Evolutionary conservation across 176 grass and related monocot genomes (phyloP).

Genomic region (Elymus sibiricus): DNA sequence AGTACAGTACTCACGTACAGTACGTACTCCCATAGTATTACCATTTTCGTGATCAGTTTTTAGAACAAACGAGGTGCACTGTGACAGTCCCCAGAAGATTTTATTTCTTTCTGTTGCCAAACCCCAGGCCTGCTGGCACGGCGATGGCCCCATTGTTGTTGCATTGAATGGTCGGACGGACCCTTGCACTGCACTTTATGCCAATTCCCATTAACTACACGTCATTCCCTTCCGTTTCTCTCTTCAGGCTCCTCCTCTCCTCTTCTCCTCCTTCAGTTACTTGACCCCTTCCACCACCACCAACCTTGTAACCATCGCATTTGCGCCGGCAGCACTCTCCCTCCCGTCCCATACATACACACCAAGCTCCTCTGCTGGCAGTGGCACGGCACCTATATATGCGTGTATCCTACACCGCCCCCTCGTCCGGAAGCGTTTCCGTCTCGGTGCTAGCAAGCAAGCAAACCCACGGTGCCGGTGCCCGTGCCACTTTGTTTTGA

Average conservation of each 20-base stretch:
- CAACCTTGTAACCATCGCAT: slow-evolving; percentile 42
- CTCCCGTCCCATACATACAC: neutral
- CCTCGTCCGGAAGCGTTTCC: neutral
- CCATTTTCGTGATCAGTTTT: too few species aligned
- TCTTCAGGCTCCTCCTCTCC: neutral
- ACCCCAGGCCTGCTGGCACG: too few species aligned
- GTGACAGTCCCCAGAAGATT: too few species aligned
- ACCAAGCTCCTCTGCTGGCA: neutral
- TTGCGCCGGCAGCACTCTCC: neutral
- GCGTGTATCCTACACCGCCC: neutral
- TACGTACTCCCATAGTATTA: too few species aligned
- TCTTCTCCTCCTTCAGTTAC: neutral
- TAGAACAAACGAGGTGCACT: too few species aligned
- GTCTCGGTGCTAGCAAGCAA: neutral
- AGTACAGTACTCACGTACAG: too few species aligned
- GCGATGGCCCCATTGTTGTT: neutral
- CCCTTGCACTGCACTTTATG: neutral
- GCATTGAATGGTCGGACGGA: neutral
- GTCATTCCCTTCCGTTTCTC: neutral
- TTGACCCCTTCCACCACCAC: neutral
- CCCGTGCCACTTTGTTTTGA: neutral
- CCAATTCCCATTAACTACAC: too few species aligned
- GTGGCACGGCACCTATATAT: slow-evolving; percentile 22
- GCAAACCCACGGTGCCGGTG: neutral
- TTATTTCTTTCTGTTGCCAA: too few species aligned